These are phyloP conservation scores for Ascoidea rubescens DNA, from an alignment of 805 yeast species.

Conservation along the genomic window DNA sequence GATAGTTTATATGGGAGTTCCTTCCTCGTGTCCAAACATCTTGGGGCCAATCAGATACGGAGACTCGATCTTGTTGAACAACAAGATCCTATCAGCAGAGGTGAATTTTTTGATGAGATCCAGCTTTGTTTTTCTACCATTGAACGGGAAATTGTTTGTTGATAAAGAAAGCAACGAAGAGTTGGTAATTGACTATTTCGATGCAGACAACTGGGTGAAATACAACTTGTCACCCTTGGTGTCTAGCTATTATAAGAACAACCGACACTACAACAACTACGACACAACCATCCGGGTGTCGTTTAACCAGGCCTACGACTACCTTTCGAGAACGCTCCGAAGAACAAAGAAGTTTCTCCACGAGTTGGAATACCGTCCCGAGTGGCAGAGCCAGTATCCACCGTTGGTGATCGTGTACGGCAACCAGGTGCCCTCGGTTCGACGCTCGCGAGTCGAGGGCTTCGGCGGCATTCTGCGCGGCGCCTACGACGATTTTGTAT, in stretches of 20 bases:
- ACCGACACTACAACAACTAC: not conserved
- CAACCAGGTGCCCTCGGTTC: constrained; percentile 68
- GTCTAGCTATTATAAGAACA: constrained; percentile 12
- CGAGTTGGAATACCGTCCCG: constrained; percentile 39
- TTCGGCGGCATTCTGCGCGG: constrained; percentile 54
- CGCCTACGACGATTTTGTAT: constrained; percentile 59
- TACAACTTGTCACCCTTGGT: constrained; percentile 69
- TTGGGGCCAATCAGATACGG: constrained; percentile 78
- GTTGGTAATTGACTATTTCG: constrained; percentile 60
- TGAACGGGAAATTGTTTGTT: constrained; percentile 59
- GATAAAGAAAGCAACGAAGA: constrained; percentile 43
- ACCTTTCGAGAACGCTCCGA: constrained; percentile 45
- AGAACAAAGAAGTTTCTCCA: constrained; percentile 43
- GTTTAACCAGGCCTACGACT: constrained; percentile 50
- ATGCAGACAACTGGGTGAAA: constrained; percentile 69
- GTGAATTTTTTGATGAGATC: constrained; percentile 84
- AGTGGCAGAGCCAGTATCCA: constrained; percentile 36
- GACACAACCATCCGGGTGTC: not conserved
- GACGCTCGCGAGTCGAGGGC: constrained; percentile 60
- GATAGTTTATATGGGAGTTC: constrained; percentile 69
- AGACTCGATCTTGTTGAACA: constrained; percentile 65
- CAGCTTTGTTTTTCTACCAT: constrained; percentile 65
- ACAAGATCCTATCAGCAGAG: constrained; percentile 63
- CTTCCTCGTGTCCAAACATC: constrained; percentile 73
- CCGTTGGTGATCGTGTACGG: constrained; percentile 80